Base-by-base conservation (phyloP, 768 basidiomycete genomes). In the Fistulinella prunicolor region DNA sequence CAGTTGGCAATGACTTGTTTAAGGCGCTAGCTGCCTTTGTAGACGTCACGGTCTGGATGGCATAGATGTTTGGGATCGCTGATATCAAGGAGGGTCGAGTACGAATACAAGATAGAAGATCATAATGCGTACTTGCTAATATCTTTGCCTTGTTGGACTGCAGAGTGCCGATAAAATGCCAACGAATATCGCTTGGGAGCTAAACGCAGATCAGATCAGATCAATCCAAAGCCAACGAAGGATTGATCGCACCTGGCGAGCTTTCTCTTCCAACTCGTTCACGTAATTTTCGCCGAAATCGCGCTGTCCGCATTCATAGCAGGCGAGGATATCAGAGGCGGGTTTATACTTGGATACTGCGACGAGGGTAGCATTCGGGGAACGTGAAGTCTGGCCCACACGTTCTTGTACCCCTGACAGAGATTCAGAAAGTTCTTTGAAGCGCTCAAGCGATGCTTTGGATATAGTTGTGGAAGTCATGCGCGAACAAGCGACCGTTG, bases 241-340 rank as follows among this genome's bases (percentile, higher is more conserved):
- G 24, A 28, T 19, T 9, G 35, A 45, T 69, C 79, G 53, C 64
- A 89, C 88, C 60, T 77, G 72, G 49, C 71, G 72, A 0, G 93
- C 90, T 63, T 96, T 96, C 26, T 91, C 92, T 32, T 83, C 85
- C 51, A 98, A 68, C 60, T 98, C 94, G 56, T 94, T 87, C 10
- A 93, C 92, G 61, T 97, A 98, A 66, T 99, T 99, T 72, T 99
- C 96, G 7, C 96, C 96, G 62, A 98, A 99, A 66, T 95, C 91
- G 2, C 84, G 73, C 54, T 96, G 89, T 0, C 88, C 91, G 13
- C 76, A 74, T 42, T 87, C 77, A 62, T 89, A 90, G 55, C 92
- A 89, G 9, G 86, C 86, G 22, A 83, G 73, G 50, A 98, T 83
- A 67, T 98, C 95, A 9, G 83, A 80, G 4, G 86, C 79, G 5